These are phyloP conservation scores for Boletus coccyginus DNA, from an alignment of 768 basidiomycete species.

Conservation along the genomic window DNA sequence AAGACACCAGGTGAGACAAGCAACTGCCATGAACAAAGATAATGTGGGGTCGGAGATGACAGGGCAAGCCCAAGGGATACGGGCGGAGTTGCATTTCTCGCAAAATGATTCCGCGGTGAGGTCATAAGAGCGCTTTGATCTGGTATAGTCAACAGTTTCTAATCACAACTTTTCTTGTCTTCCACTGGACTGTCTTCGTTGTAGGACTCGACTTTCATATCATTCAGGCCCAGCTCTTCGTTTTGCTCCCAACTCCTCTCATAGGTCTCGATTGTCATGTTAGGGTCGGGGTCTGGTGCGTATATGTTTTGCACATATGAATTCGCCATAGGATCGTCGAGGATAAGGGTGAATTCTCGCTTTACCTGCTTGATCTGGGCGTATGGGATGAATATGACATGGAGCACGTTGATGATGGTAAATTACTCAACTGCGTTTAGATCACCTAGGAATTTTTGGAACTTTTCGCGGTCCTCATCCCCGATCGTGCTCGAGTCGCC, in stretches of 20 bases:
- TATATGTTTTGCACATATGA: constrained; percentile 97
- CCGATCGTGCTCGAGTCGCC: constrained; percentile 57
- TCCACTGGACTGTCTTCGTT: constrained; percentile 10
- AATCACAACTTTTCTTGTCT: background rate
- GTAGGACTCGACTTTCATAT: constrained; percentile 71
- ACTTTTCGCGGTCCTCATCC: constrained; percentile 51
- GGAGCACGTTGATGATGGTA: background rate
- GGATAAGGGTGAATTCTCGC: constrained; percentile 82
- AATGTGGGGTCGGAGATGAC: background rate
- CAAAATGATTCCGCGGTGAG: background rate
- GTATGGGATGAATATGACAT: background rate
- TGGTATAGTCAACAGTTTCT: background rate
- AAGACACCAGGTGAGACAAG: too few species aligned
- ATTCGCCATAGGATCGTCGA: constrained; percentile 95
- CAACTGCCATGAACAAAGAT: background rate
- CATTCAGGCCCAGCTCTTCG: constrained; percentile 90
- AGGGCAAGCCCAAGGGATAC: background rate
- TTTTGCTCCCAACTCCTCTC: constrained; percentile 89
- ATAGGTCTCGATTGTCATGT: constrained; percentile 81
- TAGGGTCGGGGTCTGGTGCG: constrained; percentile 95
- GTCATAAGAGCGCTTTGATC: background rate
- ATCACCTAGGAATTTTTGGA: constrained; percentile 70
- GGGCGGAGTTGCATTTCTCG: too few species aligned
- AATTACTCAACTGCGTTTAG: constrained; percentile 62
- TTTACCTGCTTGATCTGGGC: constrained; percentile 72